Percentiles rank a stretch among this genome's conserved stretches.
Conservation (phyloP, 495 filamentous ascomycete genomes). For the Hypoxylon fuscum region DNA sequence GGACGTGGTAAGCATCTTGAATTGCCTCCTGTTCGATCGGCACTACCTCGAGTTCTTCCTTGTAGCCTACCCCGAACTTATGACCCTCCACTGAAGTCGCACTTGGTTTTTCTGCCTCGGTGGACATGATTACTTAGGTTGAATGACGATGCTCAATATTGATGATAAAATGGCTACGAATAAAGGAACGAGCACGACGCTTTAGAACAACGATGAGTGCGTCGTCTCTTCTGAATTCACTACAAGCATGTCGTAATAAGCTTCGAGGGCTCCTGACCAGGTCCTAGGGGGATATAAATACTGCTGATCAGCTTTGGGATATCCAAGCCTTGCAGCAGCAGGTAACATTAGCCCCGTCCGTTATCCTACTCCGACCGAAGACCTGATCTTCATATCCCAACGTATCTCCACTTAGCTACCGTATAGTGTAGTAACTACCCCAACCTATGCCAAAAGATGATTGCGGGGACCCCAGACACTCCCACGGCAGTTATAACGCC, state of each 20-base stretch:
- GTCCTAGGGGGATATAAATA: too few species aligned
- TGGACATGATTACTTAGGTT: conserved; percentile 18
- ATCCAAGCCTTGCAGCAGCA: too few species aligned
- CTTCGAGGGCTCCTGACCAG: too few species aligned
- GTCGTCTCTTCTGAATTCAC: too few species aligned
- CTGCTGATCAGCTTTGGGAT: too few species aligned
- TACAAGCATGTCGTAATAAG: too few species aligned
- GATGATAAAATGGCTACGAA: background rate
- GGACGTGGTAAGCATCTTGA: conserved; percentile 38
- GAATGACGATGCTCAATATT: too few species aligned
- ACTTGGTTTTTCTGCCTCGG: conserved; percentile 19
- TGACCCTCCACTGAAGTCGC: conserved; percentile 8
- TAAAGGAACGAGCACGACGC: background rate
- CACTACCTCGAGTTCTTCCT: conserved; percentile 33
- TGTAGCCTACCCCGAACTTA: conserved; percentile 1
- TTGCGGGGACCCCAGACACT: conserved; percentile 27
- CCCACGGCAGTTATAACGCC: conserved; percentile 25
- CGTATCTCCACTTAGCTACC: background rate
- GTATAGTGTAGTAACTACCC: conserved; percentile 16
- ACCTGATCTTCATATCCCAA: background rate
- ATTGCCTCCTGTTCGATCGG: conserved; percentile 47
- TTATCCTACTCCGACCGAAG: background rate
- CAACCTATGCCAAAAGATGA: conserved; percentile 1
- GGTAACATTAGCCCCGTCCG: conserved; percentile 1
- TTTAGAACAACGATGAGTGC: too few species aligned